Evolutionary conservation across 495 filamentous ascomycete genomes (phyloP), one percentile per base, ranked within the genome.

Genomic region (Penicillium samsonianum): DNA sequence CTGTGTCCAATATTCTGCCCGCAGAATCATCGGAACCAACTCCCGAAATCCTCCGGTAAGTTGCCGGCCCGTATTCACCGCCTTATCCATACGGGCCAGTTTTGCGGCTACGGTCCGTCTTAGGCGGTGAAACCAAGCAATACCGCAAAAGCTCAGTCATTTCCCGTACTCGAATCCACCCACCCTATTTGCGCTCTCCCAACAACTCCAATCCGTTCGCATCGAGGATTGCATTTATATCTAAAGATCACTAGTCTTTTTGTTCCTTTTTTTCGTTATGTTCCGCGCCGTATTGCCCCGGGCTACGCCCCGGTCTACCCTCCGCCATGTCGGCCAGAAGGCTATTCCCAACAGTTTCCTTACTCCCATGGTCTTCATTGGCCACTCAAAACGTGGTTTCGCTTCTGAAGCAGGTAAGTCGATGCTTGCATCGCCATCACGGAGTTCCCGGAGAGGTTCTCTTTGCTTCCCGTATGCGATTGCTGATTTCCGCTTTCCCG

Each of bases 331-430:
- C 67, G 69, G 67, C 61, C 72, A 71, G 55, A 71, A 70, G 70
- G 59, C 65, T 59, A 59, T 71, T 81, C 67, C 79, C 81, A 71
- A 85, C 76, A 66, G 69, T 78, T 76, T 71, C 78, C 78, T 81
- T 74, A 73, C 81, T 63, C 75, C 82, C 52, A 76, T 74, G 62
- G 62, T 78, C 63, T 68, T 85, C 58, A 69, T 86, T 65, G 81
- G 80, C 65, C 79, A 80, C 68, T 81, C 81, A 73, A 80, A 84
- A 77, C 82, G 85, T 68, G 81, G 82, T 50, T 96, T 91, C 76
- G 90, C 91, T 54, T 87, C 88, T 65, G 83, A 91, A 76, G 79
- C 90, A 73, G 87, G 91, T 94, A 61, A 74, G 86, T 69, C 37
- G 10, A 33, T 31, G n/a, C 12, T 41, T 20, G 1, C 20, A 48